Evolutionary conservation across 2,329 filamentous ascomycete species (phyloP).

Genomic region (Colletotrichum eremochloae): DNA sequence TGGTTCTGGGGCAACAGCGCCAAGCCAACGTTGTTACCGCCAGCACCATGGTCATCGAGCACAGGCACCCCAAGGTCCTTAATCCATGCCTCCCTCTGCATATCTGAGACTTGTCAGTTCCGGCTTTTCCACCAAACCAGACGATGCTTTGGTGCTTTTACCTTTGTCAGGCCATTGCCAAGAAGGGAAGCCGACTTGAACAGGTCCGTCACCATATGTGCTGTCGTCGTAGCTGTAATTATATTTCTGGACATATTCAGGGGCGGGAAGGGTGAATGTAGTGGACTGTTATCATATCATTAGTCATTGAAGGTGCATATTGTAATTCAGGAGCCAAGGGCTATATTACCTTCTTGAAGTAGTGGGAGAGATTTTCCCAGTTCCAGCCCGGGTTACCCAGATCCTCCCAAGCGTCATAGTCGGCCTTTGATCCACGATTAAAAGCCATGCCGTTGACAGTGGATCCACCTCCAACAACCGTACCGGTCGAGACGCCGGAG

Average conservation of each 20-base stretch:
- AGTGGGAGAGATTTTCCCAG: slow-evolving; percentile 59
- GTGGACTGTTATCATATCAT: slow-evolving; percentile 47
- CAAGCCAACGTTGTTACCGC: slow-evolving; percentile 42
- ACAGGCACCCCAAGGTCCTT: slow-evolving; percentile 40
- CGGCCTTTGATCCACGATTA: slow-evolving; percentile 55
- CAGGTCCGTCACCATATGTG: slow-evolving; percentile 45
- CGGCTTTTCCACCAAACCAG: fast-evolving
- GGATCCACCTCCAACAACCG: slow-evolving; percentile 46
- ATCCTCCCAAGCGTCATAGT: slow-evolving; percentile 59
- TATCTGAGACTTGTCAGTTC: not conserved
- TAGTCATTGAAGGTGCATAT: slow-evolving; percentile 48
- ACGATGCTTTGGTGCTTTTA: not conserved
- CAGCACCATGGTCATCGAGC: slow-evolving; percentile 40
- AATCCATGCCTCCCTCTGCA: slow-evolving; percentile 33
- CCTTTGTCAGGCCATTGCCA: slow-evolving; percentile 47
- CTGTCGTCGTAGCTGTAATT: slow-evolving; percentile 43
- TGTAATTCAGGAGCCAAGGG: no score
- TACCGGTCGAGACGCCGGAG: slow-evolving; percentile 48
- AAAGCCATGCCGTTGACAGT: slow-evolving; percentile 58
- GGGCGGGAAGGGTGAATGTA: slow-evolving; percentile 50
- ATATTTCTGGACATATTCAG: slow-evolving; percentile 46
- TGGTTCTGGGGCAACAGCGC: slow-evolving; percentile 49
- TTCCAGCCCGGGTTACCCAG: slow-evolving; percentile 61
- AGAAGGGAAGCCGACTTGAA: slow-evolving; percentile 45
- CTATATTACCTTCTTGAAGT: slow-evolving; percentile 57